Base-by-base conservation (phyloP, 73 alveolate species). In the Stentor coeruleus region DNA sequence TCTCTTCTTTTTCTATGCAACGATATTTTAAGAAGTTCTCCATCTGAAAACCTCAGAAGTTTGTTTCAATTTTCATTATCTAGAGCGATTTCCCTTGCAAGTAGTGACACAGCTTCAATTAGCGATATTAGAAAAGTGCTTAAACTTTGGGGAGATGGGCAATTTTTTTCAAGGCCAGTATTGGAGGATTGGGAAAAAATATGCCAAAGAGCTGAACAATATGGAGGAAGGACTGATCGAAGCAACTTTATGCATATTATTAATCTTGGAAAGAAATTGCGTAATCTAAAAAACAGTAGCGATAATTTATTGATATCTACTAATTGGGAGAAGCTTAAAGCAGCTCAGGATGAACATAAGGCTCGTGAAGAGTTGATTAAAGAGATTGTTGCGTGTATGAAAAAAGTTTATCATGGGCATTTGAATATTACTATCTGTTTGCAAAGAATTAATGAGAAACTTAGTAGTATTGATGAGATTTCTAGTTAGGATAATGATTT, bases 151-250 rank as follows among this genome's bases (percentile, higher is more conserved):
- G 79, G 37, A 37, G 79, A 66, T 31, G 26, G 36, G n/a, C 79
- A 66, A 66, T 26, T 66, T 0, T 66, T 66, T 31, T 31, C 79
- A 26, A 20, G 37, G 2, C 2, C 79, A 20, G 0, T 31, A 11
- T 11, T 66, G 26, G 79, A 66, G 37, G 79, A 66, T 11, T 66
- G 79, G 37, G 79, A 66, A 26, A 66, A 33, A 2, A 66, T 66
- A 14, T 66, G 79, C 39, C 79, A 66, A 66, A 66, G 79, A 66
- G 79, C 79, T 28, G 79, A 66, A 33, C n/a, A 31, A 20, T 15
- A 66, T 20, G 40, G n/a, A 26, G 26, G 49, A 11, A 66, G 11
- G 33, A 20, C 42, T 20, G 79, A 66, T 40, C 36, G 79, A 66
- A 20, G 40, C n/a, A 66, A 66, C 37, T 2, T 66, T 28, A 26